Base-by-base conservation (phyloP, 2,329 filamentous ascomycete species). In the Balansia obtecta region DNA sequence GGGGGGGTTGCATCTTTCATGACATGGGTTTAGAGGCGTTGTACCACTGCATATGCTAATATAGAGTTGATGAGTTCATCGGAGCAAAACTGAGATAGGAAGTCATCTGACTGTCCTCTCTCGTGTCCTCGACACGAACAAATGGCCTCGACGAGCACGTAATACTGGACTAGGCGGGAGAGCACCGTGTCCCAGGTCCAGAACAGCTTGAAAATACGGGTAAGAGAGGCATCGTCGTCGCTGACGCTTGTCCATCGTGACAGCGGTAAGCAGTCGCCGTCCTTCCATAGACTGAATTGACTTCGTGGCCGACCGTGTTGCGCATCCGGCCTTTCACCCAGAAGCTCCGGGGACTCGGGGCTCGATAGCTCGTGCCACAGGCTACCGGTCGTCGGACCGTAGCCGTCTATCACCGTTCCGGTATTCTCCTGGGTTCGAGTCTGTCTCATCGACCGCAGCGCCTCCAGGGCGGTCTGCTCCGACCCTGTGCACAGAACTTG, bases 151-250 rank as follows among this genome's bases (percentile, higher is more conserved):
- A 55, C 4, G 30, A 60, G 53, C 9, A 57, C 20, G 2, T 43
- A 51, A 5, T 51, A 53, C 43, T 60, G 51, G 8, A 60, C 41
- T 7, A 59, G 32, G 9, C 49, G 46, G 0, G 52, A 48, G 2
- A 60, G 18, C 0, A 52, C 54, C 22, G 49, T 53, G 22, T 62
- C 59, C 60, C 58, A 62, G 3, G 53, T 53, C 56, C 57, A 62
- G 34, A 61, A 61, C 0, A 60, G 27, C 1, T 48, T 51, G 9
- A 61, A 38, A 2, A 59, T 38, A 22, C 56, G 48, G 1, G 49
- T 58, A n/a, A 59, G 27, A 4, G 45, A 7, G 10, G 32, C 32
- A n/a, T 61, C 50, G 27, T 58, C 51, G 7, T 46, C 39, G 6
- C 34, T 50, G 12, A 58, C 48, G 1, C 7, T 41, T 1, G 58